Percentiles rank a stretch among this genome's conserved stretches.
These are phyloP conservation scores for Lactarius akahatsu DNA, from an alignment of 768 basidiomycete species.

Conservation along the genomic window DNA sequence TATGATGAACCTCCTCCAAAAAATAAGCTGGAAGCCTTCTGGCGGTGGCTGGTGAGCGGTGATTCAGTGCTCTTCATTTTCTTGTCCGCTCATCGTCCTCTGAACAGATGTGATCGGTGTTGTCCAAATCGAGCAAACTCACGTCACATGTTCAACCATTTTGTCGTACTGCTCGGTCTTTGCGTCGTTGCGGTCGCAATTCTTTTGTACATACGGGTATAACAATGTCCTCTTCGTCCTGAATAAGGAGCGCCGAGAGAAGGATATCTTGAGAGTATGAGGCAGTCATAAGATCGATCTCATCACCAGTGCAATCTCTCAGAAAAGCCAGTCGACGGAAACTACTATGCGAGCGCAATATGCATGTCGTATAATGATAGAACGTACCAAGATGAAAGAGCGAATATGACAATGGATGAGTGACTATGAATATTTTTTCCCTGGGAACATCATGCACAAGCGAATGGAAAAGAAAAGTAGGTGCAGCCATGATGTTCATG, in stretches of 20 bases:
- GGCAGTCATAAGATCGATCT: not conserved
- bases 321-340: constrained; percentile 10
- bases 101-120: constrained; percentile 14
- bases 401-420: constrained; percentile 23
- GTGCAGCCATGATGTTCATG: constrained; percentile 41
- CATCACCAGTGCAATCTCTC: constrained; percentile 15
- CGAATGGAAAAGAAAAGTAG: constrained; percentile 30
- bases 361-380: constrained; percentile 31
- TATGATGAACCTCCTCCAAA: constrained; percentile 70
- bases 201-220: not conserved
- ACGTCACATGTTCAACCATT: not conserved
- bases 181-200: not conserved
- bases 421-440: constrained; percentile 20
- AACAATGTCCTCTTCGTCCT: not conserved
- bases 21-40: constrained; percentile 67
- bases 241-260: not conserved
- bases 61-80: not conserved
- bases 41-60: constrained; percentile 74
- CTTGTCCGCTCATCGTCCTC: not conserved
- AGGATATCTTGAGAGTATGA: not conserved
- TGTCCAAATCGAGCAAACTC: not conserved
- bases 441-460: constrained; percentile 25
- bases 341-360: constrained; percentile 26
- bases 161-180: not conserved
- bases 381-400: constrained; percentile 16